A percentile compares a stretch with the other conserved stretches of the same genome.
Evolutionary conservation across 1,284 basidiomycete species (phyloP).

Genomic region (Coriolopsis trogii): DNA sequence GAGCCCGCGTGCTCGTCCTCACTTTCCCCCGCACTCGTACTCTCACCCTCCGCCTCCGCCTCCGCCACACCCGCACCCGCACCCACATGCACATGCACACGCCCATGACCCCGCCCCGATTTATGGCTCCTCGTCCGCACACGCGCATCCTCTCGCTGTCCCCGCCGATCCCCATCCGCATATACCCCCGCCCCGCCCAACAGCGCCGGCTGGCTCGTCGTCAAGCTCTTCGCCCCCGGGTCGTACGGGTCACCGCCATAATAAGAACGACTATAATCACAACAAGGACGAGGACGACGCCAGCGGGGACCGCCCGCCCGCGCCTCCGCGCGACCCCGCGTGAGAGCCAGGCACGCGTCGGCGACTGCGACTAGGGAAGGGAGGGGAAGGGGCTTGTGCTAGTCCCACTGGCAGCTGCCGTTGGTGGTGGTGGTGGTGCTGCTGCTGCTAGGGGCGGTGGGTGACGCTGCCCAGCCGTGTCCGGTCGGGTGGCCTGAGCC

Average conservation of each 20-base stretch:
- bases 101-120: neutral
- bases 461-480: no score
- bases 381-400: no score
- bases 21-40: neutral
- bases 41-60: neutral
- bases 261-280: no score
- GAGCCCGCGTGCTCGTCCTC: neutral
- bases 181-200: constrained; percentile 1
- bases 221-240: neutral
- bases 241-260: neutral
- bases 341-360: constrained; percentile 1
- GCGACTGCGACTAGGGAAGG: no score
- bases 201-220: constrained; percentile 1
- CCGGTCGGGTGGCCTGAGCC: neutral
- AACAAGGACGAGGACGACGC: neutral
- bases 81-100: neutral
- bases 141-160: neutral
- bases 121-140: neutral
- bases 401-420: no score
- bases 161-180: neutral
- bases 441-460: no score
- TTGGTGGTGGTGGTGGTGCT: no score
- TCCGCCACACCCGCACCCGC: neutral
- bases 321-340: constrained; percentile 13
- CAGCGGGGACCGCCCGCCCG: constrained; percentile 1